Base-by-base conservation (phyloP, 495 filamentous ascomycete genomes). In the Penicillium lividum region DNA sequence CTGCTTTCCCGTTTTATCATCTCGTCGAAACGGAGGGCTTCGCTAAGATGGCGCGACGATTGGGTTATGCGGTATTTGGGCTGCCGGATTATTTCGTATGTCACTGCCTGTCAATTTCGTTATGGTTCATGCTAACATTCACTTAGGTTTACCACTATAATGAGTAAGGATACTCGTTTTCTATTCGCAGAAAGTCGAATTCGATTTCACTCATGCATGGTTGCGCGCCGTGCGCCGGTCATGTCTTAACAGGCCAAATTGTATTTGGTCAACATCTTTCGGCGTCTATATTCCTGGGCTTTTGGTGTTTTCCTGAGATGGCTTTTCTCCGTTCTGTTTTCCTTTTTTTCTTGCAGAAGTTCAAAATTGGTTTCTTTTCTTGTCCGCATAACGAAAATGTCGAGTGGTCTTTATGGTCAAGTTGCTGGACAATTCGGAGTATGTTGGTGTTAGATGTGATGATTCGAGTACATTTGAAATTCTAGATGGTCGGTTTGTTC, bases 21-120 rank as follows among this genome's bases (percentile, higher is more conserved):
- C 74, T 98, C 29, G 93, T 98, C 60, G 94, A 98, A 77, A 98
- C 95, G 5, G 94, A 98, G 69, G 94, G 94, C 0, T 98, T 98
- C 67, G 93, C 95, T 13, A 97, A 93, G 75, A 98, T 98, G 94
- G 93, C 92, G 18, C 86, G 80, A 64, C 80, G 94, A 56, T 72
- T 98, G 66, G 92, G 92, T 18, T 97, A 93, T 85, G 77, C 85
- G 53, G 82, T 89, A 46, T 89, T 82, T 67, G 94, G 94, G 5
- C 66, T 98, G 65, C 94, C 94, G 34, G 96, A 98, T 78, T 98
- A 98, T 76, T 91, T 95, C 80, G 94, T 98, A 77, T 68, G 84
- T 22, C 22, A 22, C 22, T 22, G 22, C 22, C 22, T 22, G 1
- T 22, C 22, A 22, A 22, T 2, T 22, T 22, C 22, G 22, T 22